Conservation (phyloP, 805 yeast genomes). For the Lipomyces kockii region DNA sequence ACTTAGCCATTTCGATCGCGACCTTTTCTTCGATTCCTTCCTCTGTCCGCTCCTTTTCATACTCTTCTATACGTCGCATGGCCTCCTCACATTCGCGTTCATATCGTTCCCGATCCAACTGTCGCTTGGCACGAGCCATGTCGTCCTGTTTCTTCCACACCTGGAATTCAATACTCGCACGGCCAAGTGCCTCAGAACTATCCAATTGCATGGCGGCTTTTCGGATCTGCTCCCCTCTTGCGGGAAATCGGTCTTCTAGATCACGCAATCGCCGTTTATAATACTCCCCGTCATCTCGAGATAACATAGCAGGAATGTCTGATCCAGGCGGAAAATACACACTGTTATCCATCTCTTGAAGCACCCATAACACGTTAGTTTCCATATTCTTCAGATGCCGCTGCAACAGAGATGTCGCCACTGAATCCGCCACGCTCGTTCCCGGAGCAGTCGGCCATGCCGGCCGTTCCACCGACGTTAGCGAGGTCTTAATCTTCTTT, state of each 20-base stretch:
- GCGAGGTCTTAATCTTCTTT: slow-evolving; percentile 27
- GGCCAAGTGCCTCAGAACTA: slow-evolving; percentile 9
- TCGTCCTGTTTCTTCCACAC: slow-evolving; percentile 32
- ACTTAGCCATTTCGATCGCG: slow-evolving; percentile 29
- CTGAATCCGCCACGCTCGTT: slow-evolving; percentile 3
- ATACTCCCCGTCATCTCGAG: slow-evolving; percentile 22
- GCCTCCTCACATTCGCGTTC: slow-evolving; percentile 28
- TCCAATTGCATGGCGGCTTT: slow-evolving; percentile 26
- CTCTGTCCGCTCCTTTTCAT: slow-evolving; percentile 31
- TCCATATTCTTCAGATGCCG: slow-evolving; percentile 20
- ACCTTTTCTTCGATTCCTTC: slow-evolving; percentile 30
- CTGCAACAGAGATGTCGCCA: slow-evolving; percentile 3
- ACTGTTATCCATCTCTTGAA: slow-evolving; percentile 32
- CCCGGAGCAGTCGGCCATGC: slow-evolving; percentile 26
- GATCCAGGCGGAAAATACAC: slow-evolving; percentile 32
- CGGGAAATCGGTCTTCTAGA: slow-evolving; percentile 18
- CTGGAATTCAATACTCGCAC: slow-evolving; percentile 25
- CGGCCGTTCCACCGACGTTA: slow-evolving; percentile 25
- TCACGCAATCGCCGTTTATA: slow-evolving; percentile 26
- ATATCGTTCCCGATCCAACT: slow-evolving; percentile 32
- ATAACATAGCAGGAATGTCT: slow-evolving; percentile 24
- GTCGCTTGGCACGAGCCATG: slow-evolving; percentile 23
- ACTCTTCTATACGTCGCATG: slow-evolving; percentile 21
- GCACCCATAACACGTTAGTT: slow-evolving; percentile 28
- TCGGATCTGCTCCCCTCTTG: slow-evolving; percentile 12